Percentiles rank a stretch among this genome's conserved stretches.
Conservation (phyloP, 768 basidiomycete genomes). For the Cantharellus anzutake region DNA sequence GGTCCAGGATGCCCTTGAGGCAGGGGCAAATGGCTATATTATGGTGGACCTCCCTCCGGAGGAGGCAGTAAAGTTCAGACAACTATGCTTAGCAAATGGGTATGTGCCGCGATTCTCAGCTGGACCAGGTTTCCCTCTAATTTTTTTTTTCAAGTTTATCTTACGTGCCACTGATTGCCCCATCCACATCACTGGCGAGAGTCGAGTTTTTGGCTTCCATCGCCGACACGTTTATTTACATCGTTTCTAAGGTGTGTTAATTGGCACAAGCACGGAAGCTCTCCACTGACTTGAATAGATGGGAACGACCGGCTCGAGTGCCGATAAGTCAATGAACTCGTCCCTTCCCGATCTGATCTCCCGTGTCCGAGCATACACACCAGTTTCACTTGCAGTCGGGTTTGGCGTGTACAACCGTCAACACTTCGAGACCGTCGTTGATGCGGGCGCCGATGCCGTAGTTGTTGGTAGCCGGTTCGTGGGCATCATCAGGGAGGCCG, state of each 20-base stretch:
- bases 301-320: slow-evolving; percentile 94
- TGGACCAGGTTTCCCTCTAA: slow-evolving; percentile 1
- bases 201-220: slow-evolving; percentile 84
- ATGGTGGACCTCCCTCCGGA: slow-evolving; percentile 96
- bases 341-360: slow-evolving; percentile 68
- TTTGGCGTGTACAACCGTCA: slow-evolving; percentile 85
- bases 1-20: slow-evolving; percentile 71
- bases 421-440: slow-evolving; percentile 72
- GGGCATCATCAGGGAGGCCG: slow-evolving; percentile 49
- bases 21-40: slow-evolving; percentile 94
- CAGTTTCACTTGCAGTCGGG: slow-evolving; percentile 81
- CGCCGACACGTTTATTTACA: slow-evolving; percentile 94
- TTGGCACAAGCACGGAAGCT: background rate
- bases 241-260: slow-evolving; percentile 72
- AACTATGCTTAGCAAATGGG: slow-evolving; percentile 67
- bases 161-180: slow-evolving; percentile 89
- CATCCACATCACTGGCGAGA: slow-evolving; percentile 72
- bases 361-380: slow-evolving; percentile 60
- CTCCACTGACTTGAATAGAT: slow-evolving; percentile 31
- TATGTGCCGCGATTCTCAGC: slow-evolving; percentile 23
- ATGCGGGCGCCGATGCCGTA: slow-evolving; percentile 86
- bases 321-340: slow-evolving; percentile 44
- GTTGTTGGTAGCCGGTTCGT: slow-evolving; percentile 86
- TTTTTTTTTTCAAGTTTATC: slow-evolving; percentile 41
- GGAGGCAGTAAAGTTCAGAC: slow-evolving; percentile 79